Percentiles rank a stretch among this genome's conserved stretches.
These are phyloP conservation scores for Hypoxylon sp. DNA, from an alignment of 2,329 filamentous ascomycete species.

Conservation along the genomic window DNA sequence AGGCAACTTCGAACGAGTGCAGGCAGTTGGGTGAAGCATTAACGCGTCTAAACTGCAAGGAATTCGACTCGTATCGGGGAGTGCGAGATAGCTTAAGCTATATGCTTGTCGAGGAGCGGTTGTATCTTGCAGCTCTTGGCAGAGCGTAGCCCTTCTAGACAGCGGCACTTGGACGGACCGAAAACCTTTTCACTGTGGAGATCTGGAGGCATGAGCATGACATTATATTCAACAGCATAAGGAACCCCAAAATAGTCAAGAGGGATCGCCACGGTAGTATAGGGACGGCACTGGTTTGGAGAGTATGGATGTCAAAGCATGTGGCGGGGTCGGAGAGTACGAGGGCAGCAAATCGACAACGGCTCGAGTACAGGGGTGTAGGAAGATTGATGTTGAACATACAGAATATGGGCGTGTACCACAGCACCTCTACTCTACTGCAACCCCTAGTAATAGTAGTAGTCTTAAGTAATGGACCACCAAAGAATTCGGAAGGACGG, in stretches of 20 bases:
- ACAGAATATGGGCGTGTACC: constrained; percentile 50
- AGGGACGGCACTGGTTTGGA: constrained; percentile 57
- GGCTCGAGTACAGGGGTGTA: constrained; percentile 55
- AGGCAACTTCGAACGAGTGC: constrained; percentile 60
- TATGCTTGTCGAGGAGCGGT: constrained; percentile 54
- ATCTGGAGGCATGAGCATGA: constrained; percentile 59
- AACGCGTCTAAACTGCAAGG: constrained; percentile 52
- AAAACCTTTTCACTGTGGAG: constrained; percentile 57
- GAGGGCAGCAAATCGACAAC: constrained; percentile 52
- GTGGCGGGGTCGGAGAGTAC: constrained; percentile 58
- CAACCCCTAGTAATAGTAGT: constrained; percentile 53
- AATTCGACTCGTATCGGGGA: constrained; percentile 48
- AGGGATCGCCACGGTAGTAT: constrained; percentile 58
- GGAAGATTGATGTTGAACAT: constrained; percentile 53
- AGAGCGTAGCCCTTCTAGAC: constrained; percentile 53
- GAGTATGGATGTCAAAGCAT: constrained; percentile 56
- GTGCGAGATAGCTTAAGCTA: constrained; percentile 52
- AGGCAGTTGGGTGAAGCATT: constrained; percentile 61
- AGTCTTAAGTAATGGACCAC: constrained; percentile 50
- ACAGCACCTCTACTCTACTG: constrained; percentile 45
- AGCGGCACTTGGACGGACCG: constrained; percentile 60
- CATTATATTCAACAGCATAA: constrained; percentile 58
- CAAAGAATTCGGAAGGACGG: constrained; percentile 56
- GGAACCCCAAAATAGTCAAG: constrained; percentile 57
- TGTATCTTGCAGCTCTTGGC: constrained; percentile 57